Evolutionary conservation across 148 eudicot species (phyloP), one percentile per base, ranked within the genome.

Genomic region (Mesembryanthemum crystallinum): DNA sequence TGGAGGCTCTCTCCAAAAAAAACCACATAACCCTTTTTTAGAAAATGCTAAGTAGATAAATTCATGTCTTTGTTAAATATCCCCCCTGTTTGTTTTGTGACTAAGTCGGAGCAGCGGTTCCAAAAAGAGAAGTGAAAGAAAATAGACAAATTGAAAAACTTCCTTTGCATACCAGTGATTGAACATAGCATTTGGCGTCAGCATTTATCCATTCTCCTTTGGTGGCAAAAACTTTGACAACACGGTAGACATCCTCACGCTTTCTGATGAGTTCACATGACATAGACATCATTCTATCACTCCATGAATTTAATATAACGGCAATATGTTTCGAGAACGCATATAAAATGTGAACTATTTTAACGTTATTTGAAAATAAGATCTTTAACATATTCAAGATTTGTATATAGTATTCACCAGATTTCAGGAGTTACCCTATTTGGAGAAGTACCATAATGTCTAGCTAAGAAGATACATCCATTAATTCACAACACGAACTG

Each of bases 171-270:
- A 95, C 99, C 99, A 95, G 82, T 72, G 82, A 77, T 62, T 86
- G 90, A 67, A 88, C 82, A 77, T 80, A 95, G 49, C 76, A 75
- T 82, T 92, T 87, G 76, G 83, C 87, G 82, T 95, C 97, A 25
- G 83, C 73, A 72, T 69, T 92, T 80, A 83, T 83, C 83, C 87
- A 83, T 79, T 92, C 91, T 49, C 96, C 96, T 80, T 82, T 87
- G 62, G 86, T 71, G 54, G 87, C 83, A 77, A 95, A 88, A 74
- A 92, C 99, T 87, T 90, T 95, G 77, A 95, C 73, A 69, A 86
- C 92, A 79, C 92, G 88, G 60, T 89, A 92, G 61, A 91, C 87
- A 83, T 92, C 99, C 73, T 95, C 97, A 20, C 92, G 94, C 80
- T 87, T 89, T 73, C 99, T 95, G 96, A 71, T 76, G 60, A 55